Percentiles rank a stretch among this genome's conserved stretches.
These are phyloP conservation scores for Pythium phragmiticola DNA, from an alignment of 352 stramenopile genomes.

Conservation along the genomic window DNA sequence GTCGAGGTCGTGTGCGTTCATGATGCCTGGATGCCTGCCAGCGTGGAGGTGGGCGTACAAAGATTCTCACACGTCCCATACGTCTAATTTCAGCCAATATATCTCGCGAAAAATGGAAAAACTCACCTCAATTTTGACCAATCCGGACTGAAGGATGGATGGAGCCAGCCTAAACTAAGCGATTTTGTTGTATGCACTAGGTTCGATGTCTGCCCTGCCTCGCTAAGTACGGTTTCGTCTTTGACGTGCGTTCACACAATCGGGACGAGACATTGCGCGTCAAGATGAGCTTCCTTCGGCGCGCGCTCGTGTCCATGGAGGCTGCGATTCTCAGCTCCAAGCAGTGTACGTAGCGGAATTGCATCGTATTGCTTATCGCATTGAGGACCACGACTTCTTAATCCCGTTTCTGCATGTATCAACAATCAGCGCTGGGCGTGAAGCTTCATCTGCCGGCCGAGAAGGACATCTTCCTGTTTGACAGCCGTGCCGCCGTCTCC, in stretches of 20 bases:
- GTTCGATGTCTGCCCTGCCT: constrained; percentile 4
- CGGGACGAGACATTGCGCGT: not conserved
- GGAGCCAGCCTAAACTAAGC: not conserved
- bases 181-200: not conserved
- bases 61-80: not conserved
- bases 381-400: not conserved
- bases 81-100: not conserved
- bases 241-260: constrained; percentile 15
- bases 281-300: constrained; percentile 74
- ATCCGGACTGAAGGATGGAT: no score
- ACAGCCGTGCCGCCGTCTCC: constrained; percentile 40
- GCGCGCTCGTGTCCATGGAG: constrained; percentile 70
- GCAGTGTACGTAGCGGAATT: constrained; percentile 52
- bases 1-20: not conserved
- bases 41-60: no score
- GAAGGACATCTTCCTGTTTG: constrained; percentile 79
- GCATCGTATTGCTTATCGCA: not conserved
- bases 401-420: not conserved
- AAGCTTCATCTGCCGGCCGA: constrained; percentile 73
- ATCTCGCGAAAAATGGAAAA: not conserved
- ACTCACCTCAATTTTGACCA: no score
- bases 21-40: not conserved
- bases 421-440: constrained; percentile 57
- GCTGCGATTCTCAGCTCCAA: constrained; percentile 78
- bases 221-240: constrained; percentile 1